phyloP scores from a whole-genome alignment of 257 asterid genomes.

The Solanum chmielewskii region DNA sequence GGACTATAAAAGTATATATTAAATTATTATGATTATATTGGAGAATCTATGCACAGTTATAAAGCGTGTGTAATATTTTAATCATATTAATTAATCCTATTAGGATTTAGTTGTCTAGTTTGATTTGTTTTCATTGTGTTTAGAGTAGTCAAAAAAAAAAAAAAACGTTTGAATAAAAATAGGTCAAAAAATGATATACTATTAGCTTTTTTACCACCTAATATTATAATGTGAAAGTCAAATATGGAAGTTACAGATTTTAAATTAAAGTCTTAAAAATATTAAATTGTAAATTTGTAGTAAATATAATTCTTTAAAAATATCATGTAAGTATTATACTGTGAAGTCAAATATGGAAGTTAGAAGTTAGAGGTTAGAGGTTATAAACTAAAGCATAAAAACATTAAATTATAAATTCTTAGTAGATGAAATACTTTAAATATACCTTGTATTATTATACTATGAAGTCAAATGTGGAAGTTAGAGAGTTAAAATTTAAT shows the following conservation, averaged over 20 bases:
- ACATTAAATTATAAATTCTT: too few relatives aligned
- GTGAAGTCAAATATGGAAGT: too few relatives aligned
- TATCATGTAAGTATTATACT: too few relatives aligned
- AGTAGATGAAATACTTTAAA: too few relatives aligned
- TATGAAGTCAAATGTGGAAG: too few relatives aligned
- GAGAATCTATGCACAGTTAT: not conserved
- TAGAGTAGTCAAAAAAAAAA: not conserved
- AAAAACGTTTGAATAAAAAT: not conserved
- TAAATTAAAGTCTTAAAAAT: too few relatives aligned
- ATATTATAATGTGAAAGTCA: not conserved
- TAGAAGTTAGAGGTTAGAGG: too few relatives aligned
- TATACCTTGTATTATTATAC: too few relatives aligned
- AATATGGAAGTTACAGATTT: not conserved
- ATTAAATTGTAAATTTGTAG: not conserved
- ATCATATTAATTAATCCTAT: not conserved
- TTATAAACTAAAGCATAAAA: too few relatives aligned
- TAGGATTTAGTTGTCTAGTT: not conserved
- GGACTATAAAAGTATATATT: not conserved
- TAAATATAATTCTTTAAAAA: not conserved
- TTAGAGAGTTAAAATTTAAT: too few relatives aligned
- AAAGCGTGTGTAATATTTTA: not conserved
- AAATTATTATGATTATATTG: slow-evolving; percentile 5
- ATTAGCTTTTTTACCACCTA: not conserved
- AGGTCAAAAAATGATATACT: not conserved
- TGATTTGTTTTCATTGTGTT: not conserved